Evolutionary conservation across 2,329 filamentous ascomycete species (phyloP).

Genomic region (Trichoderma hamatum): DNA sequence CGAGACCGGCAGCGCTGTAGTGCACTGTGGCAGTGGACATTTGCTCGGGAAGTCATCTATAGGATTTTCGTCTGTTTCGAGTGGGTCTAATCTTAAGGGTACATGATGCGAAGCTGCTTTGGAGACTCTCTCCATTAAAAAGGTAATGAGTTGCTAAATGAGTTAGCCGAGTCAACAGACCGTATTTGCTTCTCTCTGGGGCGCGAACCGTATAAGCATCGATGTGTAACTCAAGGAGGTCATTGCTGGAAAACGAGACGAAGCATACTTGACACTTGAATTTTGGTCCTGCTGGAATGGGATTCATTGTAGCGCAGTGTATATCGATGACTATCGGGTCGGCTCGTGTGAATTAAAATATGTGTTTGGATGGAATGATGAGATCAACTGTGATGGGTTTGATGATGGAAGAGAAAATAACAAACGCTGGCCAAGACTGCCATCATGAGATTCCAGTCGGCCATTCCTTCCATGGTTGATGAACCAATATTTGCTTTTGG

Average conservation of each 20-base stretch:
- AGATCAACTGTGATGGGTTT: too few relatives aligned
- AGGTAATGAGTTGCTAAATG: neutral
- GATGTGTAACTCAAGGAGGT: neutral
- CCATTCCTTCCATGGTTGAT: too few relatives aligned
- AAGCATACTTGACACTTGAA: neutral
- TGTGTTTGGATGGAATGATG: neutral
- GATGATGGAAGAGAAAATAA: too few relatives aligned
- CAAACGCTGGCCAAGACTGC: too few relatives aligned
- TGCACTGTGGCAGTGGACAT: neutral
- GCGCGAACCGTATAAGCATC: neutral
- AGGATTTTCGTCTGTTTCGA: neutral
- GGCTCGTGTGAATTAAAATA: neutral
- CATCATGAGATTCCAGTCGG: too few relatives aligned
- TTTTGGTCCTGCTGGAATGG: neutral
- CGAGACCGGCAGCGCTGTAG: neutral
- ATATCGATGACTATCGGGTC: neutral
- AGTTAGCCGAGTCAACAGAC: neutral
- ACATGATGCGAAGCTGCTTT: neutral
- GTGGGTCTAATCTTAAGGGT: neutral
- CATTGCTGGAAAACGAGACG: neutral
- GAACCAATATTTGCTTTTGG: too few relatives aligned
- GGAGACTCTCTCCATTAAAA: neutral
- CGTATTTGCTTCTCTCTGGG: neutral
- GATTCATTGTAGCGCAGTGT: neutral
- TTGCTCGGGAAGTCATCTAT: neutral